phyloP scores from a whole-genome alignment of 345 rosid genomes.

The Pseudoturritis turrita region DNA sequence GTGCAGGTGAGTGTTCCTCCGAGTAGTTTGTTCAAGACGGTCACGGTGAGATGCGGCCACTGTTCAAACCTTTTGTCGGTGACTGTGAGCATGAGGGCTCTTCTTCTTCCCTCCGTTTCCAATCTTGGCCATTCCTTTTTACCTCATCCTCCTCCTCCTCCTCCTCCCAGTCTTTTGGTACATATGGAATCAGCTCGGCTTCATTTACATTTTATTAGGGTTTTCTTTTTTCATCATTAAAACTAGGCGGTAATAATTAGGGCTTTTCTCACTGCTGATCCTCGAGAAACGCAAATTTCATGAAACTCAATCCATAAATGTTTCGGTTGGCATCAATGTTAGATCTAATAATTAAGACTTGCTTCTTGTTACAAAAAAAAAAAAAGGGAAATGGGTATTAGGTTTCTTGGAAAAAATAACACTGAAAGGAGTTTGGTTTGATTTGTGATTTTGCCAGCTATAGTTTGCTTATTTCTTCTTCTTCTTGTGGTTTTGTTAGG shows the following conservation, averaged over 20 bases:
- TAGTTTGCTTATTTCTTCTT: neutral
- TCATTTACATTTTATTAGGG: neutral
- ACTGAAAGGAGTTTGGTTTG: neutral
- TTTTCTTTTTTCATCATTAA: neutral
- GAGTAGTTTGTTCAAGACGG: conserved; percentile 86
- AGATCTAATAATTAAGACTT: neutral
- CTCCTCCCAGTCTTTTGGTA: conserved; percentile 20
- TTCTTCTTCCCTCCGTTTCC: conserved; percentile 63
- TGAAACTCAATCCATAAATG: neutral
- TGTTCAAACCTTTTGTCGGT: conserved; percentile 71
- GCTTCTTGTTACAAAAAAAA: neutral
- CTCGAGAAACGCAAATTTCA: neutral
- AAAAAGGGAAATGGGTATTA: neutral
- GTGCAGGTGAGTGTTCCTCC: conserved; percentile 90
- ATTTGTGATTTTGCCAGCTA: neutral
- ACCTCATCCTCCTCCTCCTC: conserved; percentile 42
- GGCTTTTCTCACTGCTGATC: neutral
- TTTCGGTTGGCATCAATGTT: neutral
- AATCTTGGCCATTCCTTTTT: conserved; percentile 65
- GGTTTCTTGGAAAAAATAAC: neutral
- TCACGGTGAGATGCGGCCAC: conserved; percentile 94
- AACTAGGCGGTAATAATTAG: neutral
- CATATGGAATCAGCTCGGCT: neutral
- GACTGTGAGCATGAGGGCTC: conserved; percentile 65
- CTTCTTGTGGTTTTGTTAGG: conserved; percentile 35